These are phyloP conservation scores for Actinomucor elegans DNA, from an alignment of 371 early-diverging fungal species.

Conservation along the genomic window DNA sequence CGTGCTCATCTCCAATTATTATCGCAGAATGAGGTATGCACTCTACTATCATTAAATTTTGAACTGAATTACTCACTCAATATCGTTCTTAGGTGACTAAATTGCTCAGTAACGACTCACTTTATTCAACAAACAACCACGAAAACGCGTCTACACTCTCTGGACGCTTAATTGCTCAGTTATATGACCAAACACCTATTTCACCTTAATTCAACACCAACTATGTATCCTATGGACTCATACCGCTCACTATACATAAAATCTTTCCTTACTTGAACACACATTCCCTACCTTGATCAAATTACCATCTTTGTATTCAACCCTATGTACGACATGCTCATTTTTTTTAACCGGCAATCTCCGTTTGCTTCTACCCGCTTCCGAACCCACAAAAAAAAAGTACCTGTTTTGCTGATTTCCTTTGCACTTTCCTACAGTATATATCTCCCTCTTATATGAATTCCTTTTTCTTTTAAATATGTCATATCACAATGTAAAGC, in stretches of 20 bases:
- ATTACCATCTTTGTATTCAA: constrained; percentile 6
- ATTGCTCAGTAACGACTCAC: constrained; percentile 2
- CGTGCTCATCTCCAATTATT: constrained; percentile 20
- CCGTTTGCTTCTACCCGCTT: constrained; percentile 7
- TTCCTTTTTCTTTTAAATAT: too few relatives aligned
- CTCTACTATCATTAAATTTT: too few relatives aligned
- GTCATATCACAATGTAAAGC: too few relatives aligned
- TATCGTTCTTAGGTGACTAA: constrained; percentile 11
- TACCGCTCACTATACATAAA: too few relatives aligned
- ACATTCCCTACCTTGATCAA: constrained; percentile 15
- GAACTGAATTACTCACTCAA: too few relatives aligned
- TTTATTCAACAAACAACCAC: constrained; percentile 33
- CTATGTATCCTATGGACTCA: background rate
- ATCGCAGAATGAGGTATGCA: constrained; percentile 23
- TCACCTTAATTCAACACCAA: constrained; percentile 29
- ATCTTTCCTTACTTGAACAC: constrained; percentile 19
- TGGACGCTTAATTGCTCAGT: constrained; percentile 31
- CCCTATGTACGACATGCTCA: constrained; percentile 15
- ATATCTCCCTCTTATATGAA: too few relatives aligned
- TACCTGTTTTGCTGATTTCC: too few relatives aligned
- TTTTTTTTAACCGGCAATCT: constrained; percentile 19
- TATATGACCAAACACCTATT: constrained; percentile 40
- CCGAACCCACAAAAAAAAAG: too few relatives aligned
- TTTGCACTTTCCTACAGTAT: too few relatives aligned
- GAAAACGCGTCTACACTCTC: constrained; percentile 35